Percentiles rank a stretch among this genome's conserved stretches.
These are phyloP conservation scores for Colletotrichum liriopes DNA, from an alignment of 2,329 filamentous ascomycete genomes.

Conservation along the genomic window DNA sequence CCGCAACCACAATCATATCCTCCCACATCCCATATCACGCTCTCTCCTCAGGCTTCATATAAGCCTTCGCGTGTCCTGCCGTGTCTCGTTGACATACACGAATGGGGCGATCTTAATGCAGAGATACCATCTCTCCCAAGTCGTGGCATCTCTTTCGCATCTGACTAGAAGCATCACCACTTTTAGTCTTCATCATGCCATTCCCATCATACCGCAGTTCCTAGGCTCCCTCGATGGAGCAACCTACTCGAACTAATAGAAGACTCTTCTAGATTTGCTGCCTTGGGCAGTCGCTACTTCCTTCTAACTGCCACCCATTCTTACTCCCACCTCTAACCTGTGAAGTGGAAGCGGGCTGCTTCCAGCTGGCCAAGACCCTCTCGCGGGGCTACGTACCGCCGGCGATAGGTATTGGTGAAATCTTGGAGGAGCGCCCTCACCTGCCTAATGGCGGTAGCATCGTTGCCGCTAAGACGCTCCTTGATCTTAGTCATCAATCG, in stretches of 20 bases:
- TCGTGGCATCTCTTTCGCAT: background rate
- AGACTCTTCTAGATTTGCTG: background rate
- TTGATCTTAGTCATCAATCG: slow-evolving; percentile 85
- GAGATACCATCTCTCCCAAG: background rate
- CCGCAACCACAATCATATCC: background rate
- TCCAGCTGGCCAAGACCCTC: slow-evolving; percentile 92
- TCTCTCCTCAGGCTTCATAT: background rate
- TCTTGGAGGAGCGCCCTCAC: slow-evolving; percentile 92
- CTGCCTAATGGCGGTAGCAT: slow-evolving; percentile 75
- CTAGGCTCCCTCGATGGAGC: background rate
- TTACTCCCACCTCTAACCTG: slow-evolving; percentile 16
- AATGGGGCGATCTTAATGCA: background rate
- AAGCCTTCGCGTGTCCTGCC: background rate
- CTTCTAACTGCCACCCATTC: background rate
- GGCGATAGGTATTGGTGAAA: slow-evolving; percentile 94
- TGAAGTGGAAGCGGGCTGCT: slow-evolving; percentile 88
- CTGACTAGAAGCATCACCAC: background rate
- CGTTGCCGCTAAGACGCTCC: slow-evolving; percentile 80
- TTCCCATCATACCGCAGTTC: background rate
- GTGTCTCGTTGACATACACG: background rate
- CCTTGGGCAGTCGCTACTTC: background rate
- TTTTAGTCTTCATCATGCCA: background rate
- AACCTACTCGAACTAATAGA: background rate
- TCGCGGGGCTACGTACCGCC: slow-evolving; percentile 94
- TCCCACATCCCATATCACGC: background rate